Evolutionary conservation across 129 eudicot genomes (phyloP).

Genomic region (Pseudognaphalium luteoalbum): DNA sequence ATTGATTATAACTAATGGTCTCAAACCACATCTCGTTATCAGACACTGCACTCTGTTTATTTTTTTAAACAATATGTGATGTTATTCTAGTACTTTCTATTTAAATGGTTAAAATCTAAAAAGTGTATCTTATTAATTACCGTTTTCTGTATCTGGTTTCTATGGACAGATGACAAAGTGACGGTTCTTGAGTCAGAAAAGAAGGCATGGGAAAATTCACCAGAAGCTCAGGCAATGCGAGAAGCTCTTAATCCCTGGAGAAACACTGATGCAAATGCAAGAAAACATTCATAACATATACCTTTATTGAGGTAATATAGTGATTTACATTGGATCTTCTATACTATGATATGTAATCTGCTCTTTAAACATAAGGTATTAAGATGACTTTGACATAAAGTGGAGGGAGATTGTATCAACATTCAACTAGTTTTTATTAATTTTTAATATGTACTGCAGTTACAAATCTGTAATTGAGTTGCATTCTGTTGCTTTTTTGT

Average conservation of each 20-base stretch:
- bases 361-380: not conserved
- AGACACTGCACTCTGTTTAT: not conserved
- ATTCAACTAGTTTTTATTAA: not conserved
- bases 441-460: not conserved
- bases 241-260: constrained; percentile 97
- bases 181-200: constrained; percentile 83
- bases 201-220: constrained; percentile 82
- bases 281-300: constrained; percentile 38
- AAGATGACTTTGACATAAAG: not conserved
- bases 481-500: not conserved
- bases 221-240: constrained; percentile 86
- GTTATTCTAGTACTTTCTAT: not conserved
- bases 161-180: constrained; percentile 76
- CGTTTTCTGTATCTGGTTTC: constrained; percentile 4
- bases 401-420: not conserved
- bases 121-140: not conserved
- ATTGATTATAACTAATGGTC: not conserved
- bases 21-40: not conserved
- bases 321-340: not conserved
- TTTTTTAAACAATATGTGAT: not conserved
- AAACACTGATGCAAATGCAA: constrained; percentile 44
- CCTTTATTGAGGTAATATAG: not conserved
- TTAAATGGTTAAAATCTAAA: not conserved
- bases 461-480: not conserved
- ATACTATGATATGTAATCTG: not conserved